Evolutionary conservation across 2,329 filamentous ascomycete genomes (phyloP).

Genomic region (Trichophyton schoenleinii): DNA sequence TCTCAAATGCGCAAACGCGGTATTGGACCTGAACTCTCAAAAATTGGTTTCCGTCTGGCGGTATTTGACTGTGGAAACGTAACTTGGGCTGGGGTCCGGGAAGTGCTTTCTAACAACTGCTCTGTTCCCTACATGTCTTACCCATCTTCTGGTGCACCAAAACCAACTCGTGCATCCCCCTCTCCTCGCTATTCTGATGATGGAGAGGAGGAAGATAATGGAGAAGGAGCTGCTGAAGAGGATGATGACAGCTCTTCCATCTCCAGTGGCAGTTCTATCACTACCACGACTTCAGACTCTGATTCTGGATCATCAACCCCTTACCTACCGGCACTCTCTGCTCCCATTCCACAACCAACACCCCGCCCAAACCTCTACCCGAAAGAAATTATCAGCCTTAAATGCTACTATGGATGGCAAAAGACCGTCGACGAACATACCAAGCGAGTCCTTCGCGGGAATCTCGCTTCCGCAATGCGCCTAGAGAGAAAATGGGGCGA

Average conservation of each 20-base stretch:
- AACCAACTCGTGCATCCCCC: constrained; percentile 17
- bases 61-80: constrained; percentile 87
- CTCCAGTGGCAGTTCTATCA: constrained; percentile 1
- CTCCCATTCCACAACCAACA: not conserved
- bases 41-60: constrained; percentile 58
- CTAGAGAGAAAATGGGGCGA: constrained; percentile 86
- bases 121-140: constrained; percentile 48
- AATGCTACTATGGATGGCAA: constrained; percentile 93
- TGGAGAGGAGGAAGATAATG: not conserved
- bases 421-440: constrained; percentile 89
- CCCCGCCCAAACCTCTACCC: constrained; percentile 44
- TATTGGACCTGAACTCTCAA: constrained; percentile 38
- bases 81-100: constrained; percentile 81
- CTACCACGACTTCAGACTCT: not conserved
- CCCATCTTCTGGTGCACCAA: constrained; percentile 22
- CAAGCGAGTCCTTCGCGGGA: constrained; percentile 67
- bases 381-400: constrained; percentile 68
- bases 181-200: not conserved
- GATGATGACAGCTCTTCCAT: not conserved
- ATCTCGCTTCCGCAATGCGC: constrained; percentile 60
- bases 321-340: not conserved
- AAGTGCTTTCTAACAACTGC: constrained; percentile 74
- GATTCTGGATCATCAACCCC: not conserved
- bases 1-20: constrained; percentile 60
- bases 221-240: not conserved